phyloP scores from a whole-genome alignment of 179 eudicot species.

The Amaranthus tricolor region DNA sequence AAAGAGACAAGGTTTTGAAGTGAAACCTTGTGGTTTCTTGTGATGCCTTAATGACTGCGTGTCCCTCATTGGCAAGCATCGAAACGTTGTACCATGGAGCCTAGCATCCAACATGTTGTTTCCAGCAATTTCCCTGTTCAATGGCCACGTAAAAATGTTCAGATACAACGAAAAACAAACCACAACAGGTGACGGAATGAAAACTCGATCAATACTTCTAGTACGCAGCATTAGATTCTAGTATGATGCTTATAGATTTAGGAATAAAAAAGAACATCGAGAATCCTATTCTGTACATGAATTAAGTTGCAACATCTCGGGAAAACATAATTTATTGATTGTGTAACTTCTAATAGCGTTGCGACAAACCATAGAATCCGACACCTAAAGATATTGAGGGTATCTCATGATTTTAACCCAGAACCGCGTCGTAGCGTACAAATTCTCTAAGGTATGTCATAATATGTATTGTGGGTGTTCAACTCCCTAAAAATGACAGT shows the following conservation, averaged over 20 bases:
- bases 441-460: too few relatives aligned
- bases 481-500: too few relatives aligned
- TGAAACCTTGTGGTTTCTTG: slow-evolving; percentile 37
- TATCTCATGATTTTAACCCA: too few relatives aligned
- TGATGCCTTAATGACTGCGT: slow-evolving; percentile 34
- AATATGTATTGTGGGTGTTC: too few relatives aligned
- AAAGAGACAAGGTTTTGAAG: background rate
- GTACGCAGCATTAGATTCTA: slow-evolving; percentile 9
- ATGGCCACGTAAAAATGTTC: background rate
- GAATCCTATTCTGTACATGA: background rate
- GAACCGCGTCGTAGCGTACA: too few relatives aligned
- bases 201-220: background rate
- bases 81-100: slow-evolving; percentile 54
- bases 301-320: background rate
- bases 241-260: background rate
- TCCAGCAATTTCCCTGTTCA: slow-evolving; percentile 69
- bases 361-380: too few relatives aligned
- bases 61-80: slow-evolving; percentile 50
- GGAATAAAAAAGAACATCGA: background rate
- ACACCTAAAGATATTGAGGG: too few relatives aligned
- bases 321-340: background rate
- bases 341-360: too few relatives aligned
- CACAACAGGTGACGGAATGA: background rate
- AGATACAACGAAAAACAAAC: background rate
- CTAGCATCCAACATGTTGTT: slow-evolving; percentile 57